Conservation (phyloP, 768 basidiomycete species). For the Clitopilus passeckerianus region DNA sequence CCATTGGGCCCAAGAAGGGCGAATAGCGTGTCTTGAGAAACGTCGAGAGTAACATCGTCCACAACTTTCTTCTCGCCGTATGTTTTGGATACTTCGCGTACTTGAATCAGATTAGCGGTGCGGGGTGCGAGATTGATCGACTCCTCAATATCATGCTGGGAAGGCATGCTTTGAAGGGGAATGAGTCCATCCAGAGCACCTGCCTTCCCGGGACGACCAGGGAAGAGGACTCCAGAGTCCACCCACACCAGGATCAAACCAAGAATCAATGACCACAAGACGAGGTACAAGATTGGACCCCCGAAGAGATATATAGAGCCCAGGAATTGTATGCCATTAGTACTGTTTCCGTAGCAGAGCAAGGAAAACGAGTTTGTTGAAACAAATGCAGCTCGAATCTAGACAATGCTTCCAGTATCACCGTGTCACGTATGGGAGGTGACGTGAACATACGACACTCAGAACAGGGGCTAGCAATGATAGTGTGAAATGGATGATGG, state of each 20-base stretch:
- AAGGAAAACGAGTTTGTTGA: slow-evolving; percentile 61
- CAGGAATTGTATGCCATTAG: slow-evolving; percentile 29
- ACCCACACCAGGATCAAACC: slow-evolving; percentile 49
- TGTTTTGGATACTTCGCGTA: neutral
- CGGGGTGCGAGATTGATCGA: neutral
- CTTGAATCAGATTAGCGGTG: neutral
- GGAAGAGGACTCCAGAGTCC: slow-evolving; percentile 20
- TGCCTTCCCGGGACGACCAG: slow-evolving; percentile 16
- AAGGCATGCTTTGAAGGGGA: neutral
- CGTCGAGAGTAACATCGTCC: slow-evolving; percentile 67
- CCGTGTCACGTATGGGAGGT: too few species aligned
- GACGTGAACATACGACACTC: neutral
- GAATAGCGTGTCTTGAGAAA: slow-evolving; percentile 55
- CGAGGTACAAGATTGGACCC: slow-evolving; percentile 58
- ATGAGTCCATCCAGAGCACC: slow-evolving; percentile 7
- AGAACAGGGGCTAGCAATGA: slow-evolving; percentile 1
- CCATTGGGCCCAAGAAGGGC: slow-evolving; percentile 78
- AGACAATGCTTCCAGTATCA: neutral
- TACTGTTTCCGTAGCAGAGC: slow-evolving; percentile 42
- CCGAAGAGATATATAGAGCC: slow-evolving; percentile 47
- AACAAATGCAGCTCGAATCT: slow-evolving; percentile 32
- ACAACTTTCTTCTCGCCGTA: slow-evolving; percentile 44
- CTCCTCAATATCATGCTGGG: neutral
- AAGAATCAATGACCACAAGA: slow-evolving; percentile 42
- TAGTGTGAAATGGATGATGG: neutral